Conservation (phyloP, 805 yeast genomes). For the Candida saitoana region DNA sequence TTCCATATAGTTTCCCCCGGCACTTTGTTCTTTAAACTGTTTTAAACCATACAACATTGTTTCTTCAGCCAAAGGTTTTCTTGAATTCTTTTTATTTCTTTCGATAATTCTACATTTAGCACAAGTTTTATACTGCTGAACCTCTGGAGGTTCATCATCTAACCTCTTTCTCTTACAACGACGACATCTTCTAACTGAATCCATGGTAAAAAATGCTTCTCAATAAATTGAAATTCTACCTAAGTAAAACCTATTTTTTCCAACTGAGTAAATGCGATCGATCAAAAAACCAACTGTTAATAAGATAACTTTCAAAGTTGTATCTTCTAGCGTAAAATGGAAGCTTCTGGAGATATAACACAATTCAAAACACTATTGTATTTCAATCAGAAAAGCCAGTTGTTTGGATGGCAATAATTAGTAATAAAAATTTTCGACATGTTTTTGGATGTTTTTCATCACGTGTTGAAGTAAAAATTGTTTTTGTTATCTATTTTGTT, state of each 20-base stretch:
- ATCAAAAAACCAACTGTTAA: background rate
- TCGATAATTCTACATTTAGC: constrained; percentile 56
- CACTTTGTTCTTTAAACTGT: constrained; percentile 39
- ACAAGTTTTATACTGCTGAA: constrained; percentile 53
- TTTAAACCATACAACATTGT: constrained; percentile 44
- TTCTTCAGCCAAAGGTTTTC: constrained; percentile 45
- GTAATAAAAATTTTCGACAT: background rate
- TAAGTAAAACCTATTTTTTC: no score
- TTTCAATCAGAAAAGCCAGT: no score
- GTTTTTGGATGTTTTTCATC: background rate
- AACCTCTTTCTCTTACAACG: constrained; percentile 55
- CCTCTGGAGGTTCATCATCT: constrained; percentile 54
- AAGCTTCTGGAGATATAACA: no score
- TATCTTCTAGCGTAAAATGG: no score
- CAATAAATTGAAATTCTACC: no score
- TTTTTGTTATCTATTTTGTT: no score
- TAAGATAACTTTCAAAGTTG: no score
- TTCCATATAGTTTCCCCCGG: constrained; percentile 28
- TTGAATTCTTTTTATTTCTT: constrained; percentile 41
- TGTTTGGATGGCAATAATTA: no score
- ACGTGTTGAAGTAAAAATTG: background rate
- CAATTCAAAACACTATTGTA: no score
- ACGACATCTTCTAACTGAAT: constrained; percentile 42
- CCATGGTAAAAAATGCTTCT: no score
- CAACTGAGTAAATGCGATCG: background rate